Percentiles rank a stretch among this genome's conserved stretches.
phyloP scores from a whole-genome alignment of 1,284 basidiomycete genomes.

The Paramarasmius palmivorus region DNA sequence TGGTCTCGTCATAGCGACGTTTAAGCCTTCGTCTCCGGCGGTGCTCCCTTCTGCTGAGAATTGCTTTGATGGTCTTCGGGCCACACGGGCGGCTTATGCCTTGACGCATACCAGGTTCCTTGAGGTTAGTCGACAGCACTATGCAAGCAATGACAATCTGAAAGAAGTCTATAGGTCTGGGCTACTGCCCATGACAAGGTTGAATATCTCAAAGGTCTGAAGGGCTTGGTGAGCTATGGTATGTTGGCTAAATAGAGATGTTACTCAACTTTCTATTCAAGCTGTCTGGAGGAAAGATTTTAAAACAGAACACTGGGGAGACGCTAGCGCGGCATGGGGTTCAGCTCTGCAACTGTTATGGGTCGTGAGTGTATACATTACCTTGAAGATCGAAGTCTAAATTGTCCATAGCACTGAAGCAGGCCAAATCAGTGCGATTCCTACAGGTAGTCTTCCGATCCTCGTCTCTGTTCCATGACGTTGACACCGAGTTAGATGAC shows the following conservation, averaged over 20 bases:
- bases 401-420: background rate
- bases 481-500: background rate
- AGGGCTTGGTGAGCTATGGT: background rate
- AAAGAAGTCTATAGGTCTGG: background rate
- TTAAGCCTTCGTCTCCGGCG: slow-evolving; percentile 5
- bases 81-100: background rate
- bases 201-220: background rate
- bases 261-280: background rate
- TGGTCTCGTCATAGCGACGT: slow-evolving; percentile 3
- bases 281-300: background rate
- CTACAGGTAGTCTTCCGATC: background rate
- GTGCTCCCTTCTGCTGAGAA: slow-evolving; percentile 5
- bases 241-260: no score
- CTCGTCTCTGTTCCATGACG: background rate
- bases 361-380: background rate
- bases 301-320: background rate
- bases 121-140: background rate
- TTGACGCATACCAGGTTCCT: slow-evolving; percentile 6
- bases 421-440: background rate
- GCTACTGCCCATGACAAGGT: background rate
- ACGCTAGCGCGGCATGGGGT: background rate
- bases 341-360: background rate
- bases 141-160: background rate
- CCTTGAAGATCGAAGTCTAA: background rate
- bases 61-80: background rate